Conservation (phyloP, 768 basidiomycete genomes). For the Podaxis sp. region DNA sequence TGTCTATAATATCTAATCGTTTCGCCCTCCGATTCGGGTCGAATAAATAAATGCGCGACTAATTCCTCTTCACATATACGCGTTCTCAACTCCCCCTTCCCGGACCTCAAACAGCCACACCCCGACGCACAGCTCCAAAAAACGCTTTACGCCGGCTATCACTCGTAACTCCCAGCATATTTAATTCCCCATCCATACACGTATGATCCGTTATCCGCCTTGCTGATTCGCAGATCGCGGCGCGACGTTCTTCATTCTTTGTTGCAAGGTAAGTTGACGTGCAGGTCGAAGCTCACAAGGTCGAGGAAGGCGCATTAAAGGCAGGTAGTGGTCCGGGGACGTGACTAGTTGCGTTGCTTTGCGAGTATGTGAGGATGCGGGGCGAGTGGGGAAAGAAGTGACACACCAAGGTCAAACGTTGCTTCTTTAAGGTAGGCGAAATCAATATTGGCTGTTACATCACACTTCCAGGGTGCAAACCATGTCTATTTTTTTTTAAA, state of each 20-base stretch:
- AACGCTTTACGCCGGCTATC: constrained; percentile 7
- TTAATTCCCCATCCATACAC: constrained; percentile 89
- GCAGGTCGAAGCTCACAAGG: constrained; percentile 68
- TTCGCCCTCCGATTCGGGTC: background rate
- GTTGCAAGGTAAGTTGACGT: constrained; percentile 67
- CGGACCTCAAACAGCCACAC: constrained; percentile 36
- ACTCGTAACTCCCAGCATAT: constrained; percentile 65
- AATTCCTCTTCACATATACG: constrained; percentile 4
- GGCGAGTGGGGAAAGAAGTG: background rate
- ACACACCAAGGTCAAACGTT: constrained; percentile 60
- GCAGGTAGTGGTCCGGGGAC: constrained; percentile 59
- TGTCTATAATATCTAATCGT: background rate
- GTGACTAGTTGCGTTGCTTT: constrained; percentile 29
- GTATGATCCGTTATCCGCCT: constrained; percentile 70
- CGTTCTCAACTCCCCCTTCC: constrained; percentile 10
- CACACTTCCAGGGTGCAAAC: constrained; percentile 89
- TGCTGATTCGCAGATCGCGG: constrained; percentile 59
- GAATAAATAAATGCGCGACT: background rate
- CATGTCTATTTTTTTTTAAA: no score
- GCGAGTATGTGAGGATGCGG: background rate
- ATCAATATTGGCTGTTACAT: constrained; percentile 94
- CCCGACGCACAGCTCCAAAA: background rate
- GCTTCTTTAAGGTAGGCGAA: constrained; percentile 87
- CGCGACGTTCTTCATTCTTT: constrained; percentile 44
- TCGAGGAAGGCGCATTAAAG: constrained; percentile 75